These are phyloP conservation scores for Penicillium samsonianum DNA, from an alignment of 495 filamentous ascomycete genomes.

Conservation along the genomic window DNA sequence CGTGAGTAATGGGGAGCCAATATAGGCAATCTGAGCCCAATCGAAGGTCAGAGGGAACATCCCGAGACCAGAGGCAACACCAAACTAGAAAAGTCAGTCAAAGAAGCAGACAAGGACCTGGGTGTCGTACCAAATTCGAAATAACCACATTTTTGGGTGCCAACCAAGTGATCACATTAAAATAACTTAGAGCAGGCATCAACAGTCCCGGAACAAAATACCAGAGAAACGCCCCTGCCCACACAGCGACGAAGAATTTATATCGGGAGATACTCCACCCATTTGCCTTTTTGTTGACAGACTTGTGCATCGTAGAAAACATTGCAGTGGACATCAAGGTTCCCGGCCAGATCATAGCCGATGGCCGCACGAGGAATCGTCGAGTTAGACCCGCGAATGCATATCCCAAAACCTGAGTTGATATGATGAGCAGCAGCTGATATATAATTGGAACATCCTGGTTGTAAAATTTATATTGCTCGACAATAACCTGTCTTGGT, in stretches of 20 bases:
- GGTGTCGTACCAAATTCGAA: slow-evolving; percentile 26
- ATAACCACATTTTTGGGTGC: slow-evolving; percentile 72
- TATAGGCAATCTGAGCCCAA: slow-evolving; percentile 90
- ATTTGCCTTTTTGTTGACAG: slow-evolving; percentile 75
- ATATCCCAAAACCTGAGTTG: slow-evolving; percentile 83
- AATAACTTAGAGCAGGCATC: slow-evolving; percentile 85
- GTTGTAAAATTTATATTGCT: slow-evolving; percentile 85
- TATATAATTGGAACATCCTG: slow-evolving; percentile 73
- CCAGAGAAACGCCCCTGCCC: slow-evolving; percentile 62
- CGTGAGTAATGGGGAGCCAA: slow-evolving; percentile 77
- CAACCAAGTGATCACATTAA: slow-evolving; percentile 87
- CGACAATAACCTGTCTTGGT: slow-evolving; percentile 58
- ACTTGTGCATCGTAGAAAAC: slow-evolving; percentile 83
- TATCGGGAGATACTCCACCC: slow-evolving; percentile 81
- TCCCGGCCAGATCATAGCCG: slow-evolving; percentile 71
- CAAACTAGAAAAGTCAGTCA: slow-evolving; percentile 52
- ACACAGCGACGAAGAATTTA: slow-evolving; percentile 76
- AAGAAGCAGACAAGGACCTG: neutral
- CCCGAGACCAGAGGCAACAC: slow-evolving; percentile 79
- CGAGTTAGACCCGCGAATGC: slow-evolving; percentile 77
- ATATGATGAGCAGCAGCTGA: slow-evolving; percentile 77
- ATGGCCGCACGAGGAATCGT: slow-evolving; percentile 65
- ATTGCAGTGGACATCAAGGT: slow-evolving; percentile 85
- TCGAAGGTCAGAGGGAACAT: slow-evolving; percentile 86
- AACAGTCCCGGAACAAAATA: slow-evolving; percentile 84